A percentile compares a stretch with the other conserved stretches of the same genome.
Conservation (phyloP, 352 stramenopile species). For the Elongisporangium anandrum region DNA sequence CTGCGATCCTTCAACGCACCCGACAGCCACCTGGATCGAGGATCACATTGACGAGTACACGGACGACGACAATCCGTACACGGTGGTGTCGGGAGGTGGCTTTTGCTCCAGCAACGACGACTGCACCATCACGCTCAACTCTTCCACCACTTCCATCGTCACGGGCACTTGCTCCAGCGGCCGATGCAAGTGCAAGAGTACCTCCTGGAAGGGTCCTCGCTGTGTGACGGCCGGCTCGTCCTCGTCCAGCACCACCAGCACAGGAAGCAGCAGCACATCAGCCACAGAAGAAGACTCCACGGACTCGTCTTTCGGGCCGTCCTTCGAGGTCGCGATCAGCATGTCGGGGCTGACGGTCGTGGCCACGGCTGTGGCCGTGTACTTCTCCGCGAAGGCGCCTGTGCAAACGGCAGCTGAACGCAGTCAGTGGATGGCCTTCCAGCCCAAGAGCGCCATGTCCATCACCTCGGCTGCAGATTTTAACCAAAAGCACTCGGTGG, state of each 20-base stretch:
- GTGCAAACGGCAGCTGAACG: no score
- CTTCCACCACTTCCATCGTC: slow-evolving; percentile 5
- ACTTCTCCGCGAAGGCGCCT: slow-evolving; percentile 12
- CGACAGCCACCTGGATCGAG: slow-evolving; percentile 59
- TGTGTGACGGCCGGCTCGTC: slow-evolving; percentile 16
- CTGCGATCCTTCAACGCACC: slow-evolving; percentile 49
- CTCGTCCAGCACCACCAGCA: slow-evolving; percentile 5
- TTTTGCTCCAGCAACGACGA: slow-evolving; percentile 51
- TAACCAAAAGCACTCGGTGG: no score
- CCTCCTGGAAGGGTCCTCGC: slow-evolving; percentile 27
- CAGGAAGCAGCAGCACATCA: slow-evolving; percentile 1
- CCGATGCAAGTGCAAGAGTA: slow-evolving; percentile 19
- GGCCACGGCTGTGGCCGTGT: slow-evolving; percentile 16
- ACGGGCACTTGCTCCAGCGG: slow-evolving; percentile 21
- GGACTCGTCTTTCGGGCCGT: slow-evolving; percentile 15
- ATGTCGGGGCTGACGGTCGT: slow-evolving; percentile 21
- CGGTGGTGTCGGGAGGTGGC: slow-evolving; percentile 41
- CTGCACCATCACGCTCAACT: slow-evolving; percentile 32
- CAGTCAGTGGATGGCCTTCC: no score
- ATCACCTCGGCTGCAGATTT: no score
- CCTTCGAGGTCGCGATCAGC: slow-evolving; percentile 17
- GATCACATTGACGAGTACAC: slow-evolving; percentile 68
- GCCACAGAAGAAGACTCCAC: slow-evolving; percentile 1
- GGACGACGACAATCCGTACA: slow-evolving; percentile 44
- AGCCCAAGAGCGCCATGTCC: no score